phyloP scores from a whole-genome alignment of 169 alveolate genomes.

The Besnoitia besnoiti region DNA sequence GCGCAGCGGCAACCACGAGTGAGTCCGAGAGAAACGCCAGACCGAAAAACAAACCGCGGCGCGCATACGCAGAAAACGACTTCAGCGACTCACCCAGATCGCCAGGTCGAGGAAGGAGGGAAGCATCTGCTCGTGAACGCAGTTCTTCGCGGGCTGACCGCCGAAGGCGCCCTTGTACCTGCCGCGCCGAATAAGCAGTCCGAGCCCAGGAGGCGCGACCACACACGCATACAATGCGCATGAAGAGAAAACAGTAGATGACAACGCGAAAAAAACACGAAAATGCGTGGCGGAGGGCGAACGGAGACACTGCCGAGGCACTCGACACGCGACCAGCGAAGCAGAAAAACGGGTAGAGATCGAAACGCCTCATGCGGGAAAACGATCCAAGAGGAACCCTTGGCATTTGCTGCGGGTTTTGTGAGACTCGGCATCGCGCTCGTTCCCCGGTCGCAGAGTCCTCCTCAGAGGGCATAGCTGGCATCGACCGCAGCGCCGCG shows the following conservation, averaged over 20 bases:
- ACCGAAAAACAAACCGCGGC: background rate
- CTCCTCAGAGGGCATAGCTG: too few relatives aligned
- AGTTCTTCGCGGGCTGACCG: slow-evolving; percentile 85
- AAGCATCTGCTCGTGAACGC: slow-evolving; percentile 86
- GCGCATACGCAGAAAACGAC: background rate
- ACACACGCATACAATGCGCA: background rate
- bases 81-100: slow-evolving; percentile 81
- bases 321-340: too few relatives aligned
- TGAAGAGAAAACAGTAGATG: background rate
- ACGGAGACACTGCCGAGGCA: too few relatives aligned
- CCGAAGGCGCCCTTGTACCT: slow-evolving; percentile 75
- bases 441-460: too few relatives aligned
- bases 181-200: too few relatives aligned
- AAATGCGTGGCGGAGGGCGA: background rate
- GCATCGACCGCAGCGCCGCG: too few relatives aligned
- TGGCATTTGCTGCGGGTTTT: too few relatives aligned
- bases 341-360: too few relatives aligned
- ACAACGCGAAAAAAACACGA: background rate
- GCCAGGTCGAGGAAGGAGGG: slow-evolving; percentile 90
- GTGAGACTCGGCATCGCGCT: too few relatives aligned
- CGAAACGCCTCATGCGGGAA: too few relatives aligned
- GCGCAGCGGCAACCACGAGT: too few relatives aligned
- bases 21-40: background rate
- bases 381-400: too few relatives aligned
- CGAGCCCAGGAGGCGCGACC: background rate